Base-by-base conservation (phyloP, 441 rosid genomes). In the Dalechampia spathulata region DNA sequence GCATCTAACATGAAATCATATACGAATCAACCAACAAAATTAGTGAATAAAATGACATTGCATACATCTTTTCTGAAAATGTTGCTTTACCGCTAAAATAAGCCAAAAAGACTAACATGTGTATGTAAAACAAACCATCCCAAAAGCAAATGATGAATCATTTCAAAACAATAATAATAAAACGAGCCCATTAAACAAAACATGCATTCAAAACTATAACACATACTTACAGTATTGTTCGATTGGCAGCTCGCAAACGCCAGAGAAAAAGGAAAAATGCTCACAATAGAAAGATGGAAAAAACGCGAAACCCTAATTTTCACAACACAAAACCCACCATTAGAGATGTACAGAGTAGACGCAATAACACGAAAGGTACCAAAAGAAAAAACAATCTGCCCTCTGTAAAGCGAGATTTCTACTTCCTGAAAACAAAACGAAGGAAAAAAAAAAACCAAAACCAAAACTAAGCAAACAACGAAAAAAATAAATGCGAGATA, bases 291-390 rank as follows among this genome's bases (percentile, higher is more conserved):
- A 48, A 30, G 12, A 36, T 4, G 38, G 36, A 30, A 49, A 34
- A 48, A n/a, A 49, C 14, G 60, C 30, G 55, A 73, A 78, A 74
- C 83, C 90, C 88, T 80, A 78, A 78, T 67, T 62, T 79, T 60
- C 65, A 65, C 70, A 59, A 52, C 60, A 69, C 37, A 76, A 72
- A 70, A 70, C 65, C 71, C 69, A 63, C 60, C 70, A 67, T 76
- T 67, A 83, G 76, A 55, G 62, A 77, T 50, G 32, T 27, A 27
- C 47, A 57, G 50, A 60, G 13, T n/a, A n/a, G n/a, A n/a, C n/a
- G n/a, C 10, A 36, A 10, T 15, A 36, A 28, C 39, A 36, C 27
- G 27, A 66, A 52, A 41, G n/a, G 39, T 7, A 19, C 20, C 25
- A 26, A 65, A 51, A 45, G 57, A 26, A 15, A 45, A 28, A 3